A percentile compares a stretch with the other conserved stretches of the same genome.
Evolutionary conservation across 1,284 basidiomycete genomes (phyloP).

Genomic region (Trametes pubescens): DNA sequence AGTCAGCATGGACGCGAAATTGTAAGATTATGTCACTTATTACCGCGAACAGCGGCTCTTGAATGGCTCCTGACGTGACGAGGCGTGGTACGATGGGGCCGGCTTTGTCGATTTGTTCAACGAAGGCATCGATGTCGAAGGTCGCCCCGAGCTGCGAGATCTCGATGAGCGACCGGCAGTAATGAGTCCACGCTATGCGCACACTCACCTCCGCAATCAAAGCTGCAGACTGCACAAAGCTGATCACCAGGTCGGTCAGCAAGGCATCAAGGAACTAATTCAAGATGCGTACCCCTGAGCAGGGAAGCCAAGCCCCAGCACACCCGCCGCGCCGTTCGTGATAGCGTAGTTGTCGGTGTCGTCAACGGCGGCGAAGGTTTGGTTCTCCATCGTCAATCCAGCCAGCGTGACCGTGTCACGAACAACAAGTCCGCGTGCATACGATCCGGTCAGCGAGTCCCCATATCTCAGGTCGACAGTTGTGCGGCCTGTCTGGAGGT

Average conservation of each 20-base stretch:
- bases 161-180: neutral
- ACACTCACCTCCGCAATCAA: conserved; percentile 43
- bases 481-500: conserved; percentile 38
- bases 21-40: neutral
- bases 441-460: conserved; percentile 48
- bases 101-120: conserved; percentile 47
- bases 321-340: conserved; percentile 45
- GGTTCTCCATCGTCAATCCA: conserved; percentile 45
- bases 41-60: conserved; percentile 54
- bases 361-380: conserved; percentile 46
- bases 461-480: conserved; percentile 44
- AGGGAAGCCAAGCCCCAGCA: conserved; percentile 50
- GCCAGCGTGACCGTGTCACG: conserved; percentile 46
- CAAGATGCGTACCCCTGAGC: conserved; percentile 40
- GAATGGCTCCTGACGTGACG: conserved; percentile 49
- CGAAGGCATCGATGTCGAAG: conserved; percentile 49
- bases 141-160: conserved; percentile 5
- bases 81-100: conserved; percentile 58
- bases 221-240: conserved; percentile 50
- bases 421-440: conserved; percentile 46
- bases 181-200: neutral
- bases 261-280: neutral
- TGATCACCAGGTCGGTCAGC: conserved; percentile 28
- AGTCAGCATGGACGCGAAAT: neutral
- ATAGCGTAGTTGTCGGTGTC: conserved; percentile 47